phyloP scores from a whole-genome alignment of 2,329 filamentous ascomycete genomes.

The Aureobasidium musti region DNA sequence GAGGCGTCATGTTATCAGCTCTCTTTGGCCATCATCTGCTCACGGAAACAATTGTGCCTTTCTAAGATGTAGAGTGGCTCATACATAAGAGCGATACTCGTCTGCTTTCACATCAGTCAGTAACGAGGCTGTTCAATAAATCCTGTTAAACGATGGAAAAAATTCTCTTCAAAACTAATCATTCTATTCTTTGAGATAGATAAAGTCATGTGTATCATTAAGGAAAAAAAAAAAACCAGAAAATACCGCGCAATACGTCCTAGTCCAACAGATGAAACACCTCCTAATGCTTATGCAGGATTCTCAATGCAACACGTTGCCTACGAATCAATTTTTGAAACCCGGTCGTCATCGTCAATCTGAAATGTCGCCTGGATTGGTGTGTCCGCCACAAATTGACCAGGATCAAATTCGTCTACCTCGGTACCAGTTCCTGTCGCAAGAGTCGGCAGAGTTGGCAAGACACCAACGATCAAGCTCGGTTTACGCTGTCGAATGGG shows the following conservation, averaged over 20 bases:
- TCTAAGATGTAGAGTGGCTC: too few species aligned
- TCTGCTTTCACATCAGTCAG: neutral
- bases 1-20: too few species aligned
- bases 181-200: neutral
- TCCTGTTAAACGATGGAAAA: neutral
- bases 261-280: neutral
- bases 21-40: too few species aligned
- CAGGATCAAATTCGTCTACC: neutral
- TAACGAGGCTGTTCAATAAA: neutral
- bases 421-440: neutral
- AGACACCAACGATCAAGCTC: neutral
- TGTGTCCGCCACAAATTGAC: neutral
- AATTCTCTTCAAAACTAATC: neutral
- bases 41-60: too few species aligned
- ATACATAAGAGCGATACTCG: too few species aligned
- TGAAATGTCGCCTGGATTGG: neutral
- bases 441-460: conserved; percentile 1
- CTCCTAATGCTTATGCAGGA: neutral
- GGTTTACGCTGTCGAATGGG: neutral
- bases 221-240: neutral
- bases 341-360: neutral
- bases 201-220: neutral
- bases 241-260: neutral
- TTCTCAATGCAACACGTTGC: neutral
- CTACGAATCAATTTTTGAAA: neutral